Percentiles rank a stretch among this genome's conserved stretches.
Conservation (phyloP, 768 basidiomycete species). For the Gloeopeniophorella convolvens region DNA sequence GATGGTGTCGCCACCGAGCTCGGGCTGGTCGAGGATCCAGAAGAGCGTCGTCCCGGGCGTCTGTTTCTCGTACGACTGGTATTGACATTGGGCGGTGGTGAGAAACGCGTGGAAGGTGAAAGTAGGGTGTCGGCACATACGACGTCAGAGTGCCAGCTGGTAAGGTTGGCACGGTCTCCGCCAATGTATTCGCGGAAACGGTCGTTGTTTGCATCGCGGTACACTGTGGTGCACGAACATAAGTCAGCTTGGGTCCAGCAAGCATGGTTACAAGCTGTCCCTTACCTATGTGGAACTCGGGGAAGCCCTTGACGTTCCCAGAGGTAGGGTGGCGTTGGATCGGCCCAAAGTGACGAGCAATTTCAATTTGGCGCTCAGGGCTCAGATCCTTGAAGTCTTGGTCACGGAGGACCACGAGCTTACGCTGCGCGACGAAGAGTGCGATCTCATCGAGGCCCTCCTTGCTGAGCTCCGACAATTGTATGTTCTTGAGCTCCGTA, state of each 20-base stretch:
- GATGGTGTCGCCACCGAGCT: constrained; percentile 39
- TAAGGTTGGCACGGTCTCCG: constrained; percentile 35
- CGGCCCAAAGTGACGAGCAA: constrained; percentile 32
- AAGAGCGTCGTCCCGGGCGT: constrained; percentile 78
- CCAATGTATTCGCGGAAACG: constrained; percentile 39
- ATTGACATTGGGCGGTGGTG: constrained; percentile 24
- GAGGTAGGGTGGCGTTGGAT: constrained; percentile 33
- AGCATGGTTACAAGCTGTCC: too few species aligned
- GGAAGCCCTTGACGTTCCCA: constrained; percentile 47
- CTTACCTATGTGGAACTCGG: constrained; percentile 55
- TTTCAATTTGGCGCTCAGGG: constrained; percentile 46
- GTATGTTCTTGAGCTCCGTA: constrained; percentile 44
- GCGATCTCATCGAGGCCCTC: constrained; percentile 38
- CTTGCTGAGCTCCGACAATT: constrained; percentile 44
- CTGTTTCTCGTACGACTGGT: constrained; percentile 71
- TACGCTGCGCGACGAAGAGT: constrained; percentile 42
- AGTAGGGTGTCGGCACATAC: constrained; percentile 27
- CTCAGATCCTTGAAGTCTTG: constrained; percentile 57
- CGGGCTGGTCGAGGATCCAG: constrained; percentile 63
- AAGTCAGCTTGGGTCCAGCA: too few species aligned
- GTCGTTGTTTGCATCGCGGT: constrained; percentile 42
- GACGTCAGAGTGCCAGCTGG: constrained; percentile 52
- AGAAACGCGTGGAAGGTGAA: not conserved
- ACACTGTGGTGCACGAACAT: constrained; percentile 37
- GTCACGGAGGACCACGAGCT: constrained; percentile 50